A percentile compares a stretch with the other conserved stretches of the same genome.
These are phyloP conservation scores for Phenoliferia sp. DNA, from an alignment of 1,284 basidiomycete species.

Conservation along the genomic window DNA sequence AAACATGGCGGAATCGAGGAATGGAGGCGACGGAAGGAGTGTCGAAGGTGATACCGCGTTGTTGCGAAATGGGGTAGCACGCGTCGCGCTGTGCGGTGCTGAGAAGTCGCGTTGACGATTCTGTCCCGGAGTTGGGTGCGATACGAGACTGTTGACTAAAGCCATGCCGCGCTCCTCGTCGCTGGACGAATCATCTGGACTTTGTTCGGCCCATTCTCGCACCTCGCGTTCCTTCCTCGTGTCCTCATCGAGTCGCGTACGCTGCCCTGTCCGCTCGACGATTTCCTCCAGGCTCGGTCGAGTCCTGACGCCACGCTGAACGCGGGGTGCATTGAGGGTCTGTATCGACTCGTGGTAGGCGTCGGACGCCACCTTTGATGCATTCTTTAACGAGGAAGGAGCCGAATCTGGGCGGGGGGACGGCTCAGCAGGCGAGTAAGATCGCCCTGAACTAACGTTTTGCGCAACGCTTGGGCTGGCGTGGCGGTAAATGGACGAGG, in stretches of 20 bases:
- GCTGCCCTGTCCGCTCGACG: slow-evolving; percentile 13
- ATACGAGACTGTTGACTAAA: not conserved
- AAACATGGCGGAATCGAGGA: not conserved
- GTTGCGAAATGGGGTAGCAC: slow-evolving; percentile 4
- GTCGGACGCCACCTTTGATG: not conserved
- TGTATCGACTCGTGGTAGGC: not conserved
- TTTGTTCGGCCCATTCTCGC: slow-evolving; percentile 24
- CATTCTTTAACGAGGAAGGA: not conserved
- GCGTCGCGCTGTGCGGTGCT: not conserved
- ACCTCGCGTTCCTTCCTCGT: slow-evolving; percentile 12
- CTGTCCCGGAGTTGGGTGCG: not conserved
- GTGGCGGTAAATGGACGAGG: not conserved
- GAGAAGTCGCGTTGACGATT: not conserved
- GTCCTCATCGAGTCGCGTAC: not conserved
- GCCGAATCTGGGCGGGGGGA: not conserved
- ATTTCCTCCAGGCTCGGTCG: slow-evolving; percentile 18
- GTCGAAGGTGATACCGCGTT: not conserved
- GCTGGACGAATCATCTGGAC: slow-evolving; percentile 9
- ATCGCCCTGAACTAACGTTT: not conserved
- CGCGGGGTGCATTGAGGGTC: not conserved
- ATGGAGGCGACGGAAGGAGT: not conserved
- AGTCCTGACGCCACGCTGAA: not conserved
- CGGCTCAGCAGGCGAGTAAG: not conserved
- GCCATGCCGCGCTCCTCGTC: not conserved
- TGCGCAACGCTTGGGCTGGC: not conserved